phyloP scores from a whole-genome alignment of 345 rosid genomes.

The thale cress (Arabidopsis thaliana) region DNA sequence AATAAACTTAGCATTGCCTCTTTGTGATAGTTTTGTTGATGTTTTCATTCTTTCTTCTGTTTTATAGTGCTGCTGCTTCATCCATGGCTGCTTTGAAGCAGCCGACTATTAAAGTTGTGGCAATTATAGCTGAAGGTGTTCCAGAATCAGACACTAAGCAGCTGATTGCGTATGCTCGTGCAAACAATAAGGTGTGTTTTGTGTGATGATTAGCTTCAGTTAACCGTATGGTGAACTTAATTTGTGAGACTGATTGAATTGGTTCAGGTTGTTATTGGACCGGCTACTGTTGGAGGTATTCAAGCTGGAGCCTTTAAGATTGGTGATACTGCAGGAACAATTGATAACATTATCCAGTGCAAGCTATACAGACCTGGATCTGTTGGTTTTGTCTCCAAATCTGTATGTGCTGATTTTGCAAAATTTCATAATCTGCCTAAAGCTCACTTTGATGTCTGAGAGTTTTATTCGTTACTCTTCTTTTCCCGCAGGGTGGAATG shows the following conservation, averaged over 20 bases:
- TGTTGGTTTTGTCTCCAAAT: conserved; percentile 98
- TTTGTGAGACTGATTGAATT: conserved; percentile 20
- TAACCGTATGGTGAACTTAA: not conserved
- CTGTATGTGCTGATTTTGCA: conserved; percentile 59
- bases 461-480: conserved; percentile 15
- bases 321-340: conserved; percentile 99
- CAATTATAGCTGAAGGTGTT: conserved; percentile 95
- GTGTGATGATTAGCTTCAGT: conserved; percentile 17
- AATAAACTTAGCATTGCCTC: conserved; percentile 3
- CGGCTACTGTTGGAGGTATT: conserved; percentile 95
- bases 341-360: conserved; percentile 90
- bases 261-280: conserved; percentile 85
- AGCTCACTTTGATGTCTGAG: conserved; percentile 13
- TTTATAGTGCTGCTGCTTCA: conserved; percentile 67
- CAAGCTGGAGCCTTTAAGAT: conserved; percentile 98
- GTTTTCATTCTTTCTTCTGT: not conserved
- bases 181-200: conserved; percentile 74
- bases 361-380: conserved; percentile 98
- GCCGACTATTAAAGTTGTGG: conserved; percentile 85
- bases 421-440: not conserved
- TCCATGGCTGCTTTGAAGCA: conserved; percentile 96
- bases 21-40: conserved; percentile 8
- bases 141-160: conserved; percentile 88
- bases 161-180: conserved; percentile 78
- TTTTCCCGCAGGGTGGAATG: conserved; percentile 86